Conservation (phyloP, 2,329 filamentous ascomycete genomes). For the Dothideomycetes sp. region DNA sequence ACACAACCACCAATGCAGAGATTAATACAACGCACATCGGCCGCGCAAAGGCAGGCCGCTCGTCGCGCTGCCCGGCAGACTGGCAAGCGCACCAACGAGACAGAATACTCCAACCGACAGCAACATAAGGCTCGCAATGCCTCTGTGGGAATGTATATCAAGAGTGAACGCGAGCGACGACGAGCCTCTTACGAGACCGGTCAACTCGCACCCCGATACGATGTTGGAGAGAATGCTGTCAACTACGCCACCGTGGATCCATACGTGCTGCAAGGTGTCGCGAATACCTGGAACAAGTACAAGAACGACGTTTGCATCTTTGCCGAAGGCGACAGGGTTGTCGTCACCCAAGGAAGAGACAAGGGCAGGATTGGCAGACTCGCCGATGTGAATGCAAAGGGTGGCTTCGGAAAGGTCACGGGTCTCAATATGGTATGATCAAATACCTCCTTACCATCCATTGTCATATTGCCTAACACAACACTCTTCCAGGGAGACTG, state of each 20-base stretch:
- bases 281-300: slow-evolving; percentile 28
- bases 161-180: slow-evolving; percentile 42
- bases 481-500: slow-evolving; percentile 29
- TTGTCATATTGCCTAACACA: not conserved
- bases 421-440: slow-evolving; percentile 28
- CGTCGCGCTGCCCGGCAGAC: slow-evolving; percentile 19
- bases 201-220: slow-evolving; percentile 58
- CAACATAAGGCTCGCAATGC: slow-evolving; percentile 5
- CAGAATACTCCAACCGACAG: slow-evolving; percentile 21
- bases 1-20: slow-evolving; percentile 49
- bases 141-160: slow-evolving; percentile 18
- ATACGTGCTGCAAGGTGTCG: slow-evolving; percentile 19
- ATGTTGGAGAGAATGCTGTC: slow-evolving; percentile 49
- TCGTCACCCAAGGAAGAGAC: slow-evolving; percentile 65
- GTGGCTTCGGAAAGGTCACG: slow-evolving; percentile 23
- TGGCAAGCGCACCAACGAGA: slow-evolving; percentile 12
- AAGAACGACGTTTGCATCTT: slow-evolving; percentile 14
- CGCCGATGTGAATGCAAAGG: slow-evolving; percentile 34
- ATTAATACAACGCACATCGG: slow-evolving; percentile 53
- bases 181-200: slow-evolving; percentile 72
- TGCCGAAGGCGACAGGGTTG: slow-evolving; percentile 62
- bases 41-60: slow-evolving; percentile 54
- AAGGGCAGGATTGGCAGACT: slow-evolving; percentile 78
- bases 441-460: not conserved
- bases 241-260: slow-evolving; percentile 46